These are phyloP conservation scores for Umbelopsis ramanniana DNA, from an alignment of 192 early-diverging fungal species.

Conservation along the genomic window DNA sequence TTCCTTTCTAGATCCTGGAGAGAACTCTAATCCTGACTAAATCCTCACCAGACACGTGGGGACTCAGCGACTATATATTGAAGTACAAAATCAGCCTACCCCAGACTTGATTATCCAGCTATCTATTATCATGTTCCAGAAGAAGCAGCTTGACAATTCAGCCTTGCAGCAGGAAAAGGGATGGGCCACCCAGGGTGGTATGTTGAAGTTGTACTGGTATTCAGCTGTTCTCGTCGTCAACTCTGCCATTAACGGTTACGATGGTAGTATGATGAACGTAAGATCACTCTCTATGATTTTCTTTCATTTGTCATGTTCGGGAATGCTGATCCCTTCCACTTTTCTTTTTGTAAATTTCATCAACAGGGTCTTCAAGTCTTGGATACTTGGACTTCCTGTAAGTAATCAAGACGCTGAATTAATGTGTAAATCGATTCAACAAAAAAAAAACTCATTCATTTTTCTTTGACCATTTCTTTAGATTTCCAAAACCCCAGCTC, in stretches of 20 bases:
- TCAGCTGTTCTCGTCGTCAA: neutral
- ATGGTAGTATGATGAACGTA: constrained; percentile 23
- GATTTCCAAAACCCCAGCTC: constrained; percentile 8
- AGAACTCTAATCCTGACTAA: neutral
- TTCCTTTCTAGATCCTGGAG: neutral
- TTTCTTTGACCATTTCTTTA: neutral
- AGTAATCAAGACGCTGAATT: neutral
- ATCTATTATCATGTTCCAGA: neutral
- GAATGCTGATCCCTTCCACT: neutral
- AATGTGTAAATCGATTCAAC: no score
- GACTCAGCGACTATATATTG: constrained; percentile 1
- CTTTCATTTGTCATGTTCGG: no score
- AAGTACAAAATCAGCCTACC: neutral
- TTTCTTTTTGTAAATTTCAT: neutral
- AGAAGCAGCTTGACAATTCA: constrained; percentile 3
- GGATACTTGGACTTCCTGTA: constrained; percentile 3
- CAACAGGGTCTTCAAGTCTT: constrained; percentile 10
- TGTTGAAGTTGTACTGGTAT: constrained; percentile 7
- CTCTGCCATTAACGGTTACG: constrained; percentile 16
- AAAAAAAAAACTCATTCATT: neutral
- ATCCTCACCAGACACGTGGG: neutral
- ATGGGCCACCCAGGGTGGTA: constrained; percentile 6
- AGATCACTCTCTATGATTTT: neutral
- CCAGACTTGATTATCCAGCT: neutral
- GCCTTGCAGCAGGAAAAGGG: constrained; percentile 8